Evolutionary conservation across 805 yeast species (phyloP), one percentile per base, ranked within the genome.

Genomic region (Kodamaea leandrae): DNA sequence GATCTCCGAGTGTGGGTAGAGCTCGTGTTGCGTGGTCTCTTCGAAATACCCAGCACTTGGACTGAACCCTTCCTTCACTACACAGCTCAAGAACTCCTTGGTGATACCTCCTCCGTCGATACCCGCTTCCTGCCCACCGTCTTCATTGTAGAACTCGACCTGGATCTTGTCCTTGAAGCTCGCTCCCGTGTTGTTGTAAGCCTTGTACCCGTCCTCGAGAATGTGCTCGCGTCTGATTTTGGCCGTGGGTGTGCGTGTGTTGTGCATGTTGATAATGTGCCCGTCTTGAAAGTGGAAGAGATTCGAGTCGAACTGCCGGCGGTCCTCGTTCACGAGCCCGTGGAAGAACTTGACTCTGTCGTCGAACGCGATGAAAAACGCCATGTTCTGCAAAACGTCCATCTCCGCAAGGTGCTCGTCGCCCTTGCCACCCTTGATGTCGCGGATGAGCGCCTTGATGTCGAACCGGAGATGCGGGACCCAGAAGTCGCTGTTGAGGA

Each of bases 91-190:
- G 47, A 93, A 80, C 54, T 91, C 99, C 58, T 91, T 90, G 0
- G 97, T 90, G 17, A 91, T 68, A 1, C 99, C 99, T 9, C 98
- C 99, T 6, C 99, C 99, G 60, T 91, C 99, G 32, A 91, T 83
- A 1, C 99, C 99, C 0, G 82, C 88, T 57, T 91, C 98, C 25
- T 68, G 76, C 12, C 65, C 67, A 2, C 90, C 95, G 62, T 48
- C 78, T 42, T 83, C 76, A 52, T 86, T 85, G 26, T 68, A 66
- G 55, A 93, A 89, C 12, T 73, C 72, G 2, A 93, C 88, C 1
- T 76, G 66, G 7, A 90, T 59, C 25, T 68, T 71, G 6, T 72
- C 55, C 52, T 85, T 88, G 57, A 90, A 76, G 3, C 64, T 63
- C 1, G 67, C 53, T 0, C 89, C 87, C 7, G 54, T 51, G 2